Conservation (phyloP, 805 yeast species). For the Babjeviella inositovora region DNA sequence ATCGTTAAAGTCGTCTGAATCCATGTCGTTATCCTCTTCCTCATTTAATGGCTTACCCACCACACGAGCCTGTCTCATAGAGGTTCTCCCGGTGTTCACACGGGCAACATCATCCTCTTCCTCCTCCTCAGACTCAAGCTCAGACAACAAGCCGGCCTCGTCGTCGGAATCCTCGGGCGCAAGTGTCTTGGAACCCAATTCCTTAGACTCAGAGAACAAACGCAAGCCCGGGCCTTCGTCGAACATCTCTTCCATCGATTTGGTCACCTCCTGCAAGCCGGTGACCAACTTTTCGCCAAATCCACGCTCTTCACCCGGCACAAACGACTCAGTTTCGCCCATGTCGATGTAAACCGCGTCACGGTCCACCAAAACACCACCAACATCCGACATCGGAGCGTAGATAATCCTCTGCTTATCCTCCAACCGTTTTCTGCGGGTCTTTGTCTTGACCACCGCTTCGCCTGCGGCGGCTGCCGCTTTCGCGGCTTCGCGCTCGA, state of each 20-base stretch:
- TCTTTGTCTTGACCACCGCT: constrained; percentile 28
- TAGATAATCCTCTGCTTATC: constrained; percentile 89
- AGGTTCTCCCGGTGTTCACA: constrained; percentile 42
- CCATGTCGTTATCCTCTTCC: constrained; percentile 25
- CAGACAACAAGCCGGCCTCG: constrained; percentile 15
- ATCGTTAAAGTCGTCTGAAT: constrained; percentile 15
- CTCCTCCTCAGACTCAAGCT: constrained; percentile 13
- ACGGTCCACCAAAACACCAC: constrained; percentile 91
- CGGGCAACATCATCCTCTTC: constrained; percentile 11
- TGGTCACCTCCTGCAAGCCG: constrained; percentile 55
- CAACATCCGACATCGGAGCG: constrained; percentile 99
- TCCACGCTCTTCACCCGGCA: constrained; percentile 53
- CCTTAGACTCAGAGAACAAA: constrained; percentile 50
- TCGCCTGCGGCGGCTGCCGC: constrained; percentile 49
- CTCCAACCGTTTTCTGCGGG: constrained; percentile 79
- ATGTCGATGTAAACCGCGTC: constrained; percentile 94
- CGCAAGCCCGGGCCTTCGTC: constrained; percentile 56
- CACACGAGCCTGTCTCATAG: constrained; percentile 44
- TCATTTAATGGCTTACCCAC: constrained; percentile 35
- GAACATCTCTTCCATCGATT: constrained; percentile 38
- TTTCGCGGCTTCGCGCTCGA: constrained; percentile 59
- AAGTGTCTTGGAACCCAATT: constrained; percentile 17
- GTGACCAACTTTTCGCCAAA: constrained; percentile 81
- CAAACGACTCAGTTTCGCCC: constrained; percentile 35
- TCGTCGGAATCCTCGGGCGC: constrained; percentile 21